Conservation (phyloP, 345 rosid genomes). For the Dimocarpus longan region DNA sequence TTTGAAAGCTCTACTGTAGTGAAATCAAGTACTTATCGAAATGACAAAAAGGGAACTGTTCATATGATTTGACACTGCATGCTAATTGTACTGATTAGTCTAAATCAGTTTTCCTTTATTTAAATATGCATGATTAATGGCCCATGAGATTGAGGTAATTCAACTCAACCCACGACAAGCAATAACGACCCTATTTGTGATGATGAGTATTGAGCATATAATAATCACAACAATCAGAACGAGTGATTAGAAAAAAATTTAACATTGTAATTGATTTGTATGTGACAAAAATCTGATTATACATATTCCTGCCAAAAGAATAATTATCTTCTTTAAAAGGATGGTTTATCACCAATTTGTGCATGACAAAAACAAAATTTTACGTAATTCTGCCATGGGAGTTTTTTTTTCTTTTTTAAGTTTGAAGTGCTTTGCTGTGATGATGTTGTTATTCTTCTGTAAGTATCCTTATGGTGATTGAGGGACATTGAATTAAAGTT, state of each 20-base stretch:
- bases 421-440: conserved; percentile 27
- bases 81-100: not conserved
- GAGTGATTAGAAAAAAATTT: too few species aligned
- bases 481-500: not conserved
- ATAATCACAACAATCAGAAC: not conserved
- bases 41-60: conserved; percentile 27
- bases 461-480: conserved; percentile 8
- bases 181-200: too few species aligned
- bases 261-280: too few species aligned
- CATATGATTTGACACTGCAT: conserved; percentile 1
- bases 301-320: not conserved
- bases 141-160: too few species aligned
- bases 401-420: too few species aligned
- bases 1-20: not conserved
- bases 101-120: not conserved
- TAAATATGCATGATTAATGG: too few species aligned
- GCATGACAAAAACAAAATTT: not conserved
- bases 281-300: not conserved
- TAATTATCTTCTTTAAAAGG: not conserved
- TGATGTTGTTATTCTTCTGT: conserved; percentile 29
- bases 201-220: too few species aligned
- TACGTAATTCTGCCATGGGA: not conserved
- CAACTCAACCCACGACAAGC: too few species aligned
- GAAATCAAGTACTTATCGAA: not conserved
- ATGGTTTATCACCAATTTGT: not conserved